phyloP scores from a whole-genome alignment of 306 rosid species.

The Sophora flavescens region DNA sequence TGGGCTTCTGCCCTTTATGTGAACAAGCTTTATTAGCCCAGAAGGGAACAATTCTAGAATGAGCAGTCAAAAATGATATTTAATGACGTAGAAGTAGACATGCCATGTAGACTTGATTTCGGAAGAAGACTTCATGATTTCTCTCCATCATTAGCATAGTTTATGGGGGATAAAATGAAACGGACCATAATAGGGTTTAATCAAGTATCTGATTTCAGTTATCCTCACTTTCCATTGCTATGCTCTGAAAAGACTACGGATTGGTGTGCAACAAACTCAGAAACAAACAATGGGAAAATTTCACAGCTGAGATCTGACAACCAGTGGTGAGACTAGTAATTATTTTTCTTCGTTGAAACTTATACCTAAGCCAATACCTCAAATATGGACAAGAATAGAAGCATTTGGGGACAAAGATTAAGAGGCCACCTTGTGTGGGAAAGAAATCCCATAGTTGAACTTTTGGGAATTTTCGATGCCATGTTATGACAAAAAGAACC shows the following conservation, averaged over 20 bases:
- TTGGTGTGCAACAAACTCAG: slow-evolving; percentile 12
- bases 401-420: not conserved
- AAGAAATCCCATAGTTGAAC: not conserved
- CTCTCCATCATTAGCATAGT: not conserved
- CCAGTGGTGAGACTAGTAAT: slow-evolving; percentile 2
- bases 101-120: not conserved
- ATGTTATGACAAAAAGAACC: not conserved
- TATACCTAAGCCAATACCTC: not conserved
- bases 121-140: not conserved
- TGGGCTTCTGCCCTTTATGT: not conserved
- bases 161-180: not conserved
- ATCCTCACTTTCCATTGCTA: not conserved
- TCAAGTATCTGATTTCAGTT: not conserved
- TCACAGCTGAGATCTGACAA: slow-evolving; percentile 6
- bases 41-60: not conserved
- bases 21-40: not conserved
- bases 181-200: not conserved
- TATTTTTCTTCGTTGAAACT: slow-evolving; percentile 7
- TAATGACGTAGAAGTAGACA: not conserved
- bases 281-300: slow-evolving; percentile 10
- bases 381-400: not conserved
- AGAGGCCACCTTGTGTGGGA: not conserved
- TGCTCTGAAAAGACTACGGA: not conserved
- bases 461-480: not conserved
- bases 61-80: too few relatives aligned